These are phyloP conservation scores for Geosmithia putterillii DNA, from an alignment of 2,329 filamentous ascomycete species.

Conservation along the genomic window DNA sequence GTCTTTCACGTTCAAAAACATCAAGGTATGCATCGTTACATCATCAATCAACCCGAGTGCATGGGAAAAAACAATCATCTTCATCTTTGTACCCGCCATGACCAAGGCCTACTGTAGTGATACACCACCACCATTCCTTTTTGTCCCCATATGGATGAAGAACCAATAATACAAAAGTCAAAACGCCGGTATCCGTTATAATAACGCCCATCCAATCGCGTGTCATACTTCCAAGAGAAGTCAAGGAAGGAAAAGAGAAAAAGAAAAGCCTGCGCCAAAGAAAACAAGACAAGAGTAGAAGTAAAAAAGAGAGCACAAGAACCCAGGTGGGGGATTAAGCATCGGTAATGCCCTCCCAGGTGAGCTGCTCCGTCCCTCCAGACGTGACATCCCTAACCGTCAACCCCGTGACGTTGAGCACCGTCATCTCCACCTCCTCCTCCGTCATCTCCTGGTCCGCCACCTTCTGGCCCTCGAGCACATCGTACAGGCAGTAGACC, in stretches of 20 bases:
- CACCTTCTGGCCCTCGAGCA: constrained; percentile 66
- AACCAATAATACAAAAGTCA: background rate
- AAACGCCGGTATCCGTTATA: constrained; percentile 2
- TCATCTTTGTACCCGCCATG: background rate
- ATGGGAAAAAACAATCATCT: background rate
- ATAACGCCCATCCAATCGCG: constrained; percentile 1
- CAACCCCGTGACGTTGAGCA: constrained; percentile 40
- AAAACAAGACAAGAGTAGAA: background rate
- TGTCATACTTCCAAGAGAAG: background rate
- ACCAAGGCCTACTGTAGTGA: background rate
- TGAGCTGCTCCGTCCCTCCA: constrained; percentile 21
- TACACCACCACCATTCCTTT: background rate
- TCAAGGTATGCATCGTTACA: too few relatives aligned
- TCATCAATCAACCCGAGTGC: background rate
- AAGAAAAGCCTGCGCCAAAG: background rate
- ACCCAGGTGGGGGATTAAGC: background rate
- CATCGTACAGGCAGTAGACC: constrained; percentile 74
- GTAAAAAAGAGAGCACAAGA: too few relatives aligned
- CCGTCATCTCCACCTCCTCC: constrained; percentile 51
- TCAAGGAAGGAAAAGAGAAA: background rate
- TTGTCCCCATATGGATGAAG: background rate
- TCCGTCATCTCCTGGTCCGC: constrained; percentile 50
- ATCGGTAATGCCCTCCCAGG: constrained; percentile 27
- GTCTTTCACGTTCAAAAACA: too few relatives aligned
- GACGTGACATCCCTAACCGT: constrained; percentile 26